These are phyloP conservation scores for Melaleuca alternifolia DNA, from an alignment of 345 rosid species.

Conservation along the genomic window DNA sequence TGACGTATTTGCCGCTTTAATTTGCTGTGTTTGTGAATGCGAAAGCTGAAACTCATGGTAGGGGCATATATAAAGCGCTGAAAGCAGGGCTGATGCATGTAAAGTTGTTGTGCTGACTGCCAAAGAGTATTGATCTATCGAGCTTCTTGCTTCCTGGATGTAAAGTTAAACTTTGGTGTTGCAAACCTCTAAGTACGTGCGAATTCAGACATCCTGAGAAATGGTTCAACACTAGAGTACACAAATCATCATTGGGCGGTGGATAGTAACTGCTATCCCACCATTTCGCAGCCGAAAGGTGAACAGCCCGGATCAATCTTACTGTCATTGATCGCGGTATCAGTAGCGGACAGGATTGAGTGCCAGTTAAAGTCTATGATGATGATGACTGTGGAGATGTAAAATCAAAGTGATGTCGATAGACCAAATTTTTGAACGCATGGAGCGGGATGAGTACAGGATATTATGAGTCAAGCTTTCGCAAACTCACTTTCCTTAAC, in stretches of 20 bases:
- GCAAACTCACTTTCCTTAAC: neutral
- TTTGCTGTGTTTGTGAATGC: neutral
- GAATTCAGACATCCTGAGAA: neutral
- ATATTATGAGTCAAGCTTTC: neutral
- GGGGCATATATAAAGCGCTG: neutral
- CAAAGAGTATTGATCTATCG: neutral
- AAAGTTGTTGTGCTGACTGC: neutral
- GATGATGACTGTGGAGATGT: neutral
- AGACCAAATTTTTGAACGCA: neutral
- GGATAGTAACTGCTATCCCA: neutral
- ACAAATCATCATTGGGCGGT: neutral
- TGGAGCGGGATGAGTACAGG: neutral
- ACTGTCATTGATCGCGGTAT: neutral
- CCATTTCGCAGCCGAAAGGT: neutral
- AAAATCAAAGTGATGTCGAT: neutral
- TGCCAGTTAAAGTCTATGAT: neutral
- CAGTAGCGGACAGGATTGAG: neutral
- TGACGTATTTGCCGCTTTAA: neutral
- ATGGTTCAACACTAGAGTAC: neutral
- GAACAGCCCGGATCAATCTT: neutral
- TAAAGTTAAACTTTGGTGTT: neutral
- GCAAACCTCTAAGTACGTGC: neutral
- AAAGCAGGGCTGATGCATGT: neutral
- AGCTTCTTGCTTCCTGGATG: neutral
- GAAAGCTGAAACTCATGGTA: neutral